Conservation (phyloP, 2,329 filamentous ascomycete genomes). For the Scopulariopsis brevicaulis region DNA sequence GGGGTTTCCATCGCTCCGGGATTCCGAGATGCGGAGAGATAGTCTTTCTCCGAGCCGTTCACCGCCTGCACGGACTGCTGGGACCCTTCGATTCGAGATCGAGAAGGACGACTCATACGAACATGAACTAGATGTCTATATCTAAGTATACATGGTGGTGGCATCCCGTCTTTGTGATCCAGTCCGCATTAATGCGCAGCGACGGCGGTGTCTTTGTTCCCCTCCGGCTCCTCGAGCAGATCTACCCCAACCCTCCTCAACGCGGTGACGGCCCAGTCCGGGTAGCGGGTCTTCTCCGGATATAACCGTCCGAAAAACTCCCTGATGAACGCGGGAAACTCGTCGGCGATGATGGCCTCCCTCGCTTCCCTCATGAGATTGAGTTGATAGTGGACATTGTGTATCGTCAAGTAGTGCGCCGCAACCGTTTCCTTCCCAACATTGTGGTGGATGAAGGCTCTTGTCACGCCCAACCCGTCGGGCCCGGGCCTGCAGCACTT, state of each 20-base stretch:
- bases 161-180: not conserved
- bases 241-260: constrained; percentile 72
- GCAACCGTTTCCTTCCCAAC: constrained; percentile 91
- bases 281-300: constrained; percentile 50
- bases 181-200: not conserved
- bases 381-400: constrained; percentile 91
- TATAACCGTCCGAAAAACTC: constrained; percentile 72
- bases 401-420: constrained; percentile 74
- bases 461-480: constrained; percentile 67
- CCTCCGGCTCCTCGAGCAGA: constrained; percentile 23
- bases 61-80: not conserved
- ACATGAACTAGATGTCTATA: no score
- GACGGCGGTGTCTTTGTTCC: not conserved
- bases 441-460: constrained; percentile 85
- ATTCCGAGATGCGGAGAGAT: not conserved
- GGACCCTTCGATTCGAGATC: no score
- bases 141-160: not conserved
- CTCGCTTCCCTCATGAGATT: constrained; percentile 68
- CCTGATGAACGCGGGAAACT: constrained; percentile 66
- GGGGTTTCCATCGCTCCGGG: not conserved
- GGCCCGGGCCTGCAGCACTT: constrained; percentile 57
- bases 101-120: no score
- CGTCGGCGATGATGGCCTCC: constrained; percentile 69
- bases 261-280: constrained; percentile 75
- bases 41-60: not conserved